A percentile compares a stretch with the other conserved stretches of the same genome.
Evolutionary conservation across 2,329 filamentous ascomycete species (phyloP).

Genomic region (Fusarium begoniae): DNA sequence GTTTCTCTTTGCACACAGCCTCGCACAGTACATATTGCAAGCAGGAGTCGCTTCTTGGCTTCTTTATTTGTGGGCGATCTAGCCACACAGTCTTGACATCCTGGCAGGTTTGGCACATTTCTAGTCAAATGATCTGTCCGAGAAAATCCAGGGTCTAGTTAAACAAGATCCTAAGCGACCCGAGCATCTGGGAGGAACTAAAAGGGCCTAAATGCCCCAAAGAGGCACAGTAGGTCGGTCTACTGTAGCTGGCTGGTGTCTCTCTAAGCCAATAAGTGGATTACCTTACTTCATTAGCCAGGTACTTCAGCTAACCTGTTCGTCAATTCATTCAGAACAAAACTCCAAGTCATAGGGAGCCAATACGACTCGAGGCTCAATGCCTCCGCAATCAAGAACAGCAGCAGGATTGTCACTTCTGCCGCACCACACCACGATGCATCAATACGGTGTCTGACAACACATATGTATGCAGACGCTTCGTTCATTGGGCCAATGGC

Average conservation of each 20-base stretch:
- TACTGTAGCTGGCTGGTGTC: constrained; percentile 36
- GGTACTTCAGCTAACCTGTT: constrained; percentile 37
- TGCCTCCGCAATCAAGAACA: constrained; percentile 2
- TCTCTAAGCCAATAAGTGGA: constrained; percentile 33
- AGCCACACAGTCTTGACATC: constrained; percentile 30
- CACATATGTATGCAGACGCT: constrained; percentile 34
- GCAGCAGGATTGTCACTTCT: constrained; percentile 19
- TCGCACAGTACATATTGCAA: constrained; percentile 7
- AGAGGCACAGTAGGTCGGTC: constrained; percentile 44
- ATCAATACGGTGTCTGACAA: constrained; percentile 39
- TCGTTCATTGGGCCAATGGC: constrained; percentile 28
- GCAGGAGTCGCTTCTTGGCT: constrained; percentile 23
- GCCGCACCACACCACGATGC: constrained; percentile 29
- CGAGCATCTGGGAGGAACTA: constrained; percentile 52
- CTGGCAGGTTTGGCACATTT: constrained; percentile 35
- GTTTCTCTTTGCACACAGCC: neutral
- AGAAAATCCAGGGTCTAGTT: constrained; percentile 44
- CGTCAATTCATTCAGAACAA: constrained; percentile 17
- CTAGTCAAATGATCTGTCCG: constrained; percentile 41
- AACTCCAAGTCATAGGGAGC: constrained; percentile 10
- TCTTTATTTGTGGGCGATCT: constrained; percentile 18
- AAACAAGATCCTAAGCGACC: constrained; percentile 53
- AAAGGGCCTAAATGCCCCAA: constrained; percentile 46
- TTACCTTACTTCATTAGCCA: constrained; percentile 30
- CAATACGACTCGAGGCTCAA: constrained; percentile 15